Percentiles rank a stretch among this genome's conserved stretches.
Evolutionary conservation across 1,139 yeast genomes (phyloP).

Genomic region (Entelexis sorbosivorans): DNA sequence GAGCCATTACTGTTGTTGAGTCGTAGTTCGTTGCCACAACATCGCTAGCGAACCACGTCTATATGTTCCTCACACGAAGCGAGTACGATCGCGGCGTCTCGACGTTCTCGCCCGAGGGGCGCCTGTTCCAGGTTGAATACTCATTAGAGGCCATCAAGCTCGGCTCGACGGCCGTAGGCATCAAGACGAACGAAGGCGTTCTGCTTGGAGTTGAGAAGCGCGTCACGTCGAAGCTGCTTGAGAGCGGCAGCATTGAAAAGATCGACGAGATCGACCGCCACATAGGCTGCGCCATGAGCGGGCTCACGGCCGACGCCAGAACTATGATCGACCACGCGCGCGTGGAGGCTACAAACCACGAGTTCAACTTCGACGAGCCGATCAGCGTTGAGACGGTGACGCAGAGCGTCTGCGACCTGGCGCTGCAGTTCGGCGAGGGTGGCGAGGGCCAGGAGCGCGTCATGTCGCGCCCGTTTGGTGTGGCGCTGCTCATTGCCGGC

Average conservation of each 20-base stretch:
- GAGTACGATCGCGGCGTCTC: slow-evolving; percentile 99
- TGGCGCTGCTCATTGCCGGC: slow-evolving; percentile 92
- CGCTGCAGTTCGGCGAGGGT: slow-evolving; percentile 95
- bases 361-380: slow-evolving; percentile 81
- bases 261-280: slow-evolving; percentile 90
- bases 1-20: neutral
- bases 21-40: neutral
- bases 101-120: slow-evolving; percentile 97
- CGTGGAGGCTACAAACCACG: slow-evolving; percentile 75
- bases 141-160: slow-evolving; percentile 93
- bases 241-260: slow-evolving; percentile 88
- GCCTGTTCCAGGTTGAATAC: slow-evolving; percentile 95
- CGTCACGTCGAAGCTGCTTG: slow-evolving; percentile 84
- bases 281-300: slow-evolving; percentile 98
- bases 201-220: slow-evolving; percentile 94
- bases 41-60: neutral
- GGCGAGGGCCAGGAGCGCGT: slow-evolving; percentile 94
- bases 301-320: slow-evolving; percentile 96
- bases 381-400: slow-evolving; percentile 89
- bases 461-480: slow-evolving; percentile 99
- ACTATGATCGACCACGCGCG: slow-evolving; percentile 98
- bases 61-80: slow-evolving; percentile 93
- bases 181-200: slow-evolving; percentile 93
- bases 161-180: slow-evolving; percentile 97
- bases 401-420: slow-evolving; percentile 93